Base-by-base conservation (phyloP, 2,329 filamentous ascomycete species). In the Calonectria fujianensis region DNA sequence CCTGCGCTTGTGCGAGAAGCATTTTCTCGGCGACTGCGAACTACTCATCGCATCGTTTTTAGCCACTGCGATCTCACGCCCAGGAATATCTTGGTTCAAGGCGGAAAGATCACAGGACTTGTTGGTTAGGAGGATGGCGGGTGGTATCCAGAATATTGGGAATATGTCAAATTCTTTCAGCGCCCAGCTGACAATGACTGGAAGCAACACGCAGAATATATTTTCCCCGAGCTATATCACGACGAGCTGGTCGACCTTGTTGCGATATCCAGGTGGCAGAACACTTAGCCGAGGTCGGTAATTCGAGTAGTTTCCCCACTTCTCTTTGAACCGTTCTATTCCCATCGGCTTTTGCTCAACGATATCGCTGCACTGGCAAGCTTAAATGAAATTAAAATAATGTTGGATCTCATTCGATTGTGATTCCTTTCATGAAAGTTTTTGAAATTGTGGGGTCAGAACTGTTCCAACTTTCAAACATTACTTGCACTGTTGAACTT, bases 51-150 rank as follows among this genome's bases (percentile, higher is more conserved):
- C n/a, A 79, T 85, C 39, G 84, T 87, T 1, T 87, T 91, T 73
- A 88, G 88, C 2, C 89, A 91, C 81, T 86, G 86, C 4, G 89
- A 91, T 78, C 82, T 91, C 14, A 83, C 82, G 13, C 84, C 83
- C 4, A 76, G 85, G 4, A 90, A 90, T 69, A 88, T 90, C 37
- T 73, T 90, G 4, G 81, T 85, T 3, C 74, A 80, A 2, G 85
- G 83, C 3, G 85, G 85, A 20, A 80, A 83, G 10, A 81, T 88
- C 20, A 82, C 82, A 52, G 88, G 84, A 4, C 83, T 89, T 31
- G 71, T 89, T 31, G 88, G 89, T 76, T 89, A 87, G 87, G 87
- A 89, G 76, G 82, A 84, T 37, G 82, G 85, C 29, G 87, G 87
- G 1, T 89, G 86, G 86, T 89, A 86, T 77, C 87, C 87, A 2